These are phyloP conservation scores for Phytopythium aichiense DNA, from an alignment of 352 stramenopile species.

Conservation along the genomic window DNA sequence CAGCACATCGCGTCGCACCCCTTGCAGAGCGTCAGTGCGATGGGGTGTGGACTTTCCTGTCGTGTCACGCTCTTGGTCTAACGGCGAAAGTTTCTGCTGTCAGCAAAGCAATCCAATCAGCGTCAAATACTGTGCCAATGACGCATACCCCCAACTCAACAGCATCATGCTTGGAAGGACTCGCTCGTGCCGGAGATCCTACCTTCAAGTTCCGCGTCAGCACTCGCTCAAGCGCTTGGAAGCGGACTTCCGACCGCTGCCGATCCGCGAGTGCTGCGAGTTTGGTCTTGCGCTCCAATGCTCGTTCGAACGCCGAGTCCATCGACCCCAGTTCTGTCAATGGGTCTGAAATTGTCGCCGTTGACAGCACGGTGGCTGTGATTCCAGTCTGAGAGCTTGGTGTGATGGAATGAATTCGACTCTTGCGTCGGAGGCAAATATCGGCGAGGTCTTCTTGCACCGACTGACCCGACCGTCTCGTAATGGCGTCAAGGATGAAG, in stretches of 20 bases:
- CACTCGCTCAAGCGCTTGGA: slow-evolving; percentile 56
- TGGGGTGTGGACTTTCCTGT: not conserved
- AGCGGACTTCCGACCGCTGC: slow-evolving; percentile 53
- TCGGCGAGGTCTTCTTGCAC: slow-evolving; percentile 52
- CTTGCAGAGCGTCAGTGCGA: not conserved
- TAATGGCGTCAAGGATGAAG: slow-evolving; percentile 77
- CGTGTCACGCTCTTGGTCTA: not conserved
- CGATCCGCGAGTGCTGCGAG: slow-evolving; percentile 43
- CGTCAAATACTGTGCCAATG: not conserved
- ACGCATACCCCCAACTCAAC: too few relatives aligned
- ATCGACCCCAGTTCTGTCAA: not conserved
- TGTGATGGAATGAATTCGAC: not conserved
- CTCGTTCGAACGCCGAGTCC: slow-evolving; percentile 20
- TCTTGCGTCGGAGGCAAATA: slow-evolving; percentile 20
- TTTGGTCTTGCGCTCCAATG: slow-evolving; percentile 38
- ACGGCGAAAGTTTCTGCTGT: not conserved
- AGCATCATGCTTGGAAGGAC: not conserved
- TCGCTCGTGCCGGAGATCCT: not conserved
- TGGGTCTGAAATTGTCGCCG: not conserved
- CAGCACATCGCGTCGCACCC: not conserved
- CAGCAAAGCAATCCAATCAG: not conserved
- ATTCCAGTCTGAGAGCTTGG: not conserved
- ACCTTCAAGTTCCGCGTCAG: slow-evolving; percentile 50
- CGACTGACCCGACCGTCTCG: slow-evolving; percentile 39
- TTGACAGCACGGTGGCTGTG: slow-evolving; percentile 2